phyloP scores from a whole-genome alignment of 768 basidiomycete genomes.

The Serendipita sp. region DNA sequence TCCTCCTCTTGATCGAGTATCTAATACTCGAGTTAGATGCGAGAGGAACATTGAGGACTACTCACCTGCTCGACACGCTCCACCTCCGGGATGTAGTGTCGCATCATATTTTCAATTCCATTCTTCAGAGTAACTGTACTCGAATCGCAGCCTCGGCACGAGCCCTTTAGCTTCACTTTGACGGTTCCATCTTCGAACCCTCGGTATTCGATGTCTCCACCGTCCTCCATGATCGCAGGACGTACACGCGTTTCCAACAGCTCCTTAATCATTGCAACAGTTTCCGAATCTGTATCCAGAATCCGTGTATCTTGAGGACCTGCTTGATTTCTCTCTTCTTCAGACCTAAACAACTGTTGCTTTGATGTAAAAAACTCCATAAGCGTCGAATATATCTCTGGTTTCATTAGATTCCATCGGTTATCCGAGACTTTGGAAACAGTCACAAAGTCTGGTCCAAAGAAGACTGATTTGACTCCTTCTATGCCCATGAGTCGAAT shows the following conservation, averaged over 20 bases:
- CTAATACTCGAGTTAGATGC: conserved; percentile 23
- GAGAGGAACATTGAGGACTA: background rate
- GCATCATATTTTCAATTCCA: conserved; percentile 96
- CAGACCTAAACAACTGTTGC: conserved; percentile 66
- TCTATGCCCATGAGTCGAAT: conserved; percentile 88
- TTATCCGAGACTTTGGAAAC: conserved; percentile 80
- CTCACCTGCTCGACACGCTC: conserved; percentile 76
- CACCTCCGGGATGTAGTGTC: conserved; percentile 97
- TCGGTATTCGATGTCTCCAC: conserved; percentile 92
- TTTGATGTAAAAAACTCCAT: conserved; percentile 98
- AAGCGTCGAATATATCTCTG: conserved; percentile 85
- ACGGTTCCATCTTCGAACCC: conserved; percentile 82
- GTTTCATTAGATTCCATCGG: conserved; percentile 82
- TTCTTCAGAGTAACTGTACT: conserved; percentile 90
- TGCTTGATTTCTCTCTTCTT: conserved; percentile 60
- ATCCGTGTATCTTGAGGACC: conserved; percentile 90
- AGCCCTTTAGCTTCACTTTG: conserved; percentile 84
- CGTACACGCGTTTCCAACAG: conserved; percentile 85
- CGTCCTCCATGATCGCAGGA: conserved; percentile 97
- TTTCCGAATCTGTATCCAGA: conserved; percentile 86
- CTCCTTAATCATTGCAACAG: conserved; percentile 98
- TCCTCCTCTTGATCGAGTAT: conserved; percentile 80
- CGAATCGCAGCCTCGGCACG: conserved; percentile 87
- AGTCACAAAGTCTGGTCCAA: conserved; percentile 95
- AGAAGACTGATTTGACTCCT: conserved; percentile 78